Base-by-base conservation (phyloP, 768 basidiomycete genomes). In the Suillus ampliporus region DNA sequence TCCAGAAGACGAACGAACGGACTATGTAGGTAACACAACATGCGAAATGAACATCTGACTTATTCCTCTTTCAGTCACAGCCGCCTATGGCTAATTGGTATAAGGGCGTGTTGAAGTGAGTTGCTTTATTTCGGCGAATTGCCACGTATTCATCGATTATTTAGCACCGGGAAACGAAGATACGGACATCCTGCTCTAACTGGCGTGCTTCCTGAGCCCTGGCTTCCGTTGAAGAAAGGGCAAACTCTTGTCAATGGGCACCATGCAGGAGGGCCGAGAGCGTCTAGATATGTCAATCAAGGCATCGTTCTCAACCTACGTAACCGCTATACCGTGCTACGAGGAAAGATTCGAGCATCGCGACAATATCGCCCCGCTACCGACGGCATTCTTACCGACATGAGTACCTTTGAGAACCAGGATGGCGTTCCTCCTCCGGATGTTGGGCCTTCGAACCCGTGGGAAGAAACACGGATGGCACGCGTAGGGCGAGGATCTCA, bases 51-150 rank as follows among this genome's bases (percentile, higher is more conserved):
- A 10, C 53, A 6, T 21, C 13, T 35, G 17, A 19, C 3, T 6
- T 19, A 40, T 28, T 31, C 37, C 43, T 50, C 46, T 26, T 44
- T 52, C 68, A 95, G 91, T 95, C 94, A 0, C 97, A 99, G 75
- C 96, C 97, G 0, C 97, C 97, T 0, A 95, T 99, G 93, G 89
- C 91, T 15, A 94, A 94, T 68, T 96, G 94, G 88, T 98, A 94
- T 74, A 84, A 83, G 48, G 97, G 97, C 0, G 94, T 99, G 23
- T 80, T 99, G 15, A 97, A 97, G 93, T 94, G 73, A 67, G 81
- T 68, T 26, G 6, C 40, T 48, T 21, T 53, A 13, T 44, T 34
- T 1, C 31, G 40, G 21, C 38, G 17, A 13, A 23, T 50, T 69
- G 14, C 5, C 62, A n/a, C 43, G 14, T 26, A 38, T 6, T 61